Conservation (phyloP, 1,139 yeast genomes). For the Geotrichum aggregatum region DNA sequence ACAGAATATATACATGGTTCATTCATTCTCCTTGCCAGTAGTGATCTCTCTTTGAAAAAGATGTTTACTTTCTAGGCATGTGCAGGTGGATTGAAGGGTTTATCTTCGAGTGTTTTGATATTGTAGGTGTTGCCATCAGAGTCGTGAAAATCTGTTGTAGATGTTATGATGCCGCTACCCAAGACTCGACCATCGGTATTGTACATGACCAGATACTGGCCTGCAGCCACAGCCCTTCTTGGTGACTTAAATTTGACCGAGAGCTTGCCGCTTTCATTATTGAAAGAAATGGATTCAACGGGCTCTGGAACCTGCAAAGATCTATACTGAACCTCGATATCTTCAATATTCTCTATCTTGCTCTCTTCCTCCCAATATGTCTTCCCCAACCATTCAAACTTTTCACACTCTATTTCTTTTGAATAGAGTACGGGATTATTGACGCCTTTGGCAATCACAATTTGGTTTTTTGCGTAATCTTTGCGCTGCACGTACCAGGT, state of each 20-base stretch:
- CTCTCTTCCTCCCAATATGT: too few species aligned
- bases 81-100: neutral
- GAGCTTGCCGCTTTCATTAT: neutral
- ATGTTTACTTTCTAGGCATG: too few species aligned
- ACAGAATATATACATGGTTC: too few species aligned
- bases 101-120: neutral
- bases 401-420: slow-evolving; percentile 42
- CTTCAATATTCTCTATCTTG: slow-evolving; percentile 23
- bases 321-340: slow-evolving; percentile 56
- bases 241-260: slow-evolving; percentile 41
- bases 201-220: slow-evolving; percentile 79
- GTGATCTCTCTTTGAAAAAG: too few species aligned
- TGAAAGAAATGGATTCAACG: slow-evolving; percentile 26
- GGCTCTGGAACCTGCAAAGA: slow-evolving; percentile 60
- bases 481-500: slow-evolving; percentile 85
- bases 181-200: slow-evolving; percentile 55
- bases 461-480: slow-evolving; percentile 55
- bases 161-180: slow-evolving; percentile 64
- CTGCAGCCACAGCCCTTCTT: slow-evolving; percentile 81
- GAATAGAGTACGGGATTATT: slow-evolving; percentile 57
- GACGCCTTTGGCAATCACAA: slow-evolving; percentile 74
- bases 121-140: neutral
- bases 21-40: too few species aligned
- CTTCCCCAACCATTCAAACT: slow-evolving; percentile 55
- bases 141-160: slow-evolving; percentile 3